These are phyloP conservation scores for Lonicera japonica DNA, from an alignment of 129 eudicot genomes.

Conservation along the genomic window DNA sequence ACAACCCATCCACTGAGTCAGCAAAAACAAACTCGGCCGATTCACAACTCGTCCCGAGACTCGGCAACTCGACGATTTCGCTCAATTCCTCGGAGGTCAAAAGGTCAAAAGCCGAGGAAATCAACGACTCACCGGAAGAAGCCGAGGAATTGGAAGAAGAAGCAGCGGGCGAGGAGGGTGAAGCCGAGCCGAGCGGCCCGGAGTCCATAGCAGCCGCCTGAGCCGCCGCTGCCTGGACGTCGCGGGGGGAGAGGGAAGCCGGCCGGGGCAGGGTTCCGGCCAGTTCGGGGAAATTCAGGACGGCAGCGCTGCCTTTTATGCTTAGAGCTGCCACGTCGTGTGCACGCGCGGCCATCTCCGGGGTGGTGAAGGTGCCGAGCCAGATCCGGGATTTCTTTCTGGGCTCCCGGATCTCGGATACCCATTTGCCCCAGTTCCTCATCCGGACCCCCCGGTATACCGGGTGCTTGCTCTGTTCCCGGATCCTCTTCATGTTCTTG, in stretches of 20 bases:
- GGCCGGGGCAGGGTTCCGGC: constrained; percentile 66
- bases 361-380: constrained; percentile 82
- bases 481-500: constrained; percentile 28
- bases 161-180: constrained; percentile 6
- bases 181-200: constrained; percentile 28
- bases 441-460: constrained; percentile 86
- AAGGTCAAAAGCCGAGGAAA: constrained; percentile 24
- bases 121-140: constrained; percentile 13
- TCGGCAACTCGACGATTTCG: constrained; percentile 70
- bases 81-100: constrained; percentile 49
- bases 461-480: constrained; percentile 58
- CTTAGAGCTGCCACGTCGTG: constrained; percentile 87
- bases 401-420: constrained; percentile 92
- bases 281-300: constrained; percentile 78
- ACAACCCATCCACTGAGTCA: constrained; percentile 64
- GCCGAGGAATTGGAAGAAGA: neutral
- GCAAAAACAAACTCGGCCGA: constrained; percentile 45
- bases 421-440: constrained; percentile 98
- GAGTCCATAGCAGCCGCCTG: constrained; percentile 88
- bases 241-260: constrained; percentile 56
- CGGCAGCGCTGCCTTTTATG: constrained; percentile 74
- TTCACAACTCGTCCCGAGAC: constrained; percentile 38
- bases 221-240: constrained; percentile 82
- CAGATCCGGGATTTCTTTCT: constrained; percentile 84
- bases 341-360: constrained; percentile 98